Evolutionary conservation across 306 rosid species (phyloP).

Genomic region (Inga leiocalycina): DNA sequence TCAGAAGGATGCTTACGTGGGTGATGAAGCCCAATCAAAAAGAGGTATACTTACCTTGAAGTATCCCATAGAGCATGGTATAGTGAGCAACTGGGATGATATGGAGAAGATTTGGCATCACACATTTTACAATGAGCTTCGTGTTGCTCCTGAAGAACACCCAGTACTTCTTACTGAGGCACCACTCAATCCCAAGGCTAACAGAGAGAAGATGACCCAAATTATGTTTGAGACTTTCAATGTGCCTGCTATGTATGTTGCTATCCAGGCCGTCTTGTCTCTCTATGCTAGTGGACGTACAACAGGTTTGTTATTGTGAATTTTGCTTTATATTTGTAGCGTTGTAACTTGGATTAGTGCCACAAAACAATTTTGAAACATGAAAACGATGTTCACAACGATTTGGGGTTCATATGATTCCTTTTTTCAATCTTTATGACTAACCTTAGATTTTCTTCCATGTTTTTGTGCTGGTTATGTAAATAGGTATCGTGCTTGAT

Average conservation of each 20-base stretch:
- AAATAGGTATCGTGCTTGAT: constrained; percentile 70
- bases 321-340: constrained; percentile 11
- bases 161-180: constrained; percentile 81
- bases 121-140: constrained; percentile 69
- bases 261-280: constrained; percentile 67
- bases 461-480: constrained; percentile 24
- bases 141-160: constrained; percentile 77
- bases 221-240: constrained; percentile 71
- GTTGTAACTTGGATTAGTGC: constrained; percentile 10
- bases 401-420: constrained; percentile 18
- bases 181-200: constrained; percentile 76
- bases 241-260: constrained; percentile 70
- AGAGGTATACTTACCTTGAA: constrained; percentile 71
- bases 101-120: constrained; percentile 83
- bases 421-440: neutral
- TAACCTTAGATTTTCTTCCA: neutral
- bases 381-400: neutral
- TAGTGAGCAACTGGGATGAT: constrained; percentile 79
- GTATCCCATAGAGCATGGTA: constrained; percentile 77
- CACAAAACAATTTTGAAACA: neutral
- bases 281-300: constrained; percentile 80
- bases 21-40: constrained; percentile 73
- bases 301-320: constrained; percentile 51
- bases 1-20: constrained; percentile 73
- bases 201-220: constrained; percentile 84